phyloP scores from a whole-genome alignment of 2,329 filamentous ascomycete genomes.

The Phialemonium atrogriseum region DNA sequence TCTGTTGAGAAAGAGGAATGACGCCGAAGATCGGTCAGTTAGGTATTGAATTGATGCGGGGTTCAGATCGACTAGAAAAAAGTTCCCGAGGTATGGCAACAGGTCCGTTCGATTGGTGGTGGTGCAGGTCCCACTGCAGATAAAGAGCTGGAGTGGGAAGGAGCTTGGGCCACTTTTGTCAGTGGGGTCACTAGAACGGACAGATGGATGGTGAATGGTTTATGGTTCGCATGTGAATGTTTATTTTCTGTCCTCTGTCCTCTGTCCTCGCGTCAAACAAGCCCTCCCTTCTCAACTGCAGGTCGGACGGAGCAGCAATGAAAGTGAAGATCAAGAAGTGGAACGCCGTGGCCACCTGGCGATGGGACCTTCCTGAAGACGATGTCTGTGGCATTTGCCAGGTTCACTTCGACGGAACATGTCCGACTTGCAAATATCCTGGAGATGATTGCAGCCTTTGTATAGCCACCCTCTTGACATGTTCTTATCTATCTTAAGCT shows the following conservation, averaged over 20 bases:
- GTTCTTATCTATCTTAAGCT: slow-evolving; percentile 1
- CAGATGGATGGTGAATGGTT: too few relatives aligned
- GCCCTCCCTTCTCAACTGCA: too few relatives aligned
- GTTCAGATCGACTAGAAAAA: too few relatives aligned
- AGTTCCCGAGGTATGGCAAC: too few relatives aligned
- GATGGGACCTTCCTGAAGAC: slow-evolving; percentile 95
- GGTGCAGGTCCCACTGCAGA: too few relatives aligned
- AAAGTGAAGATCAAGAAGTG: slow-evolving; percentile 92
- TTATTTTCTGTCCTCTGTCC: too few relatives aligned
- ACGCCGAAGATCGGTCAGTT: background rate
- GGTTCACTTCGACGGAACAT: slow-evolving; percentile 95
- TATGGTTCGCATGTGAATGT: too few relatives aligned
- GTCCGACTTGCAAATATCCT: slow-evolving; percentile 95
- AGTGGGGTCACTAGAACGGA: too few relatives aligned
- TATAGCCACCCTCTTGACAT: slow-evolving; percentile 35
- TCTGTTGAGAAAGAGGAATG: too few relatives aligned
- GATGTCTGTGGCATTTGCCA: slow-evolving; percentile 98
- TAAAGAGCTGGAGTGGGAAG: too few relatives aligned
- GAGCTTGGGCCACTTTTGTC: slow-evolving; percentile 18
- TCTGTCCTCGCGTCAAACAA: too few relatives aligned
- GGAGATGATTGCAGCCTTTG: slow-evolving; percentile 90
- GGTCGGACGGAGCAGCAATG: slow-evolving; percentile 48
- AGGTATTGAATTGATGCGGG: slow-evolving; percentile 1
- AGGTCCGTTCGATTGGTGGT: too few relatives aligned
- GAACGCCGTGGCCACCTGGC: slow-evolving; percentile 93